These are phyloP conservation scores for Candida boidinii DNA, from an alignment of 805 yeast species.

Conservation along the genomic window DNA sequence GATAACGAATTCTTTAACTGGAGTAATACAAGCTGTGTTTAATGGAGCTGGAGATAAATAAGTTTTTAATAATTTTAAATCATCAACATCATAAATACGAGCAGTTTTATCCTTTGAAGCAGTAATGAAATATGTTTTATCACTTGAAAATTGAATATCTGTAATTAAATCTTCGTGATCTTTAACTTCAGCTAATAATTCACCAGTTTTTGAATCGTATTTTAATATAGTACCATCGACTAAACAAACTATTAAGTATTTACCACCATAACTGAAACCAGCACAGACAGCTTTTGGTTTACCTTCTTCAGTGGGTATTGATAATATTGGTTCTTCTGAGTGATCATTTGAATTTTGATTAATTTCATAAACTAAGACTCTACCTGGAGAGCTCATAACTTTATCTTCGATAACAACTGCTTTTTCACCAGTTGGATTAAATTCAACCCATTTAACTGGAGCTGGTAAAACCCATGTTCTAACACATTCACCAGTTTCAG, in stretches of 20 bases:
- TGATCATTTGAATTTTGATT: conserved; percentile 37
- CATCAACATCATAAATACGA: conserved; percentile 67
- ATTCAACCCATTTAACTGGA: conserved; percentile 88
- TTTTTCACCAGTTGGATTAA: conserved; percentile 62
- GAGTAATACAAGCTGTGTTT: conserved; percentile 92
- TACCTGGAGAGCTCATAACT: conserved; percentile 84
- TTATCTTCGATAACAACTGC: conserved; percentile 78
- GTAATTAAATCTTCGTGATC: conserved; percentile 76
- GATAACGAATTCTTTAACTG: conserved; percentile 83
- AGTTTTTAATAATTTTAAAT: conserved; percentile 61
- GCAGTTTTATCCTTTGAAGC: conserved; percentile 90
- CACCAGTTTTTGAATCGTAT: conserved; percentile 71
- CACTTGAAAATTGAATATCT: conserved; percentile 85
- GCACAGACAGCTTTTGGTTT: conserved; percentile 70
- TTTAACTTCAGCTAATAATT: conserved; percentile 44
- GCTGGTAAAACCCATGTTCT: conserved; percentile 68
- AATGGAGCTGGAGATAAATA: conserved; percentile 87
- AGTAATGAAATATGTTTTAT: conserved; percentile 83
- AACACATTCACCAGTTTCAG: conserved; percentile 66
- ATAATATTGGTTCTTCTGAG: conserved; percentile 45
- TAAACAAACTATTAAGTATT: conserved; percentile 77
- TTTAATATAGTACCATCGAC: conserved; percentile 80
- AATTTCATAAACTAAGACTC: conserved; percentile 60
- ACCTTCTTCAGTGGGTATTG: conserved; percentile 51
- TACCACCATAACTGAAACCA: conserved; percentile 74